Conservation (phyloP, 345 rosid genomes). For the Geranium brycei region DNA sequence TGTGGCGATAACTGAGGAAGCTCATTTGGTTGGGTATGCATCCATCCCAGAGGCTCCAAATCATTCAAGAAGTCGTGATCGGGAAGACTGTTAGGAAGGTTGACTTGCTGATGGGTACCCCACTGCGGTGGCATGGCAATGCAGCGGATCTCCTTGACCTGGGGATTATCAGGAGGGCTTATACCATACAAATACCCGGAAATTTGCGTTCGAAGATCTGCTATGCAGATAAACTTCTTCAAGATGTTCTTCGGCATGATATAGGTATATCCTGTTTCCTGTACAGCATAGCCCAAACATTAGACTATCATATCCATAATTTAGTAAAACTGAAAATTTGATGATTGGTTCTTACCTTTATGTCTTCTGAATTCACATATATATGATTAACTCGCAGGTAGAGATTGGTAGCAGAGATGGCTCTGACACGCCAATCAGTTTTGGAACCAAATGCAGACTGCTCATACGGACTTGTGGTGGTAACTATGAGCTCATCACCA, state of each 20-base stretch:
- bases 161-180: constrained; percentile 95
- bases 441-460: constrained; percentile 84
- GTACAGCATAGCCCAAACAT: constrained; percentile 8
- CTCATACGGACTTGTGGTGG: constrained; percentile 88
- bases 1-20: constrained; percentile 96
- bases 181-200: constrained; percentile 86
- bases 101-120: constrained; percentile 82
- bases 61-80: constrained; percentile 86
- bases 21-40: constrained; percentile 99
- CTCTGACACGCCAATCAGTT: constrained; percentile 99
- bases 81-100: constrained; percentile 78
- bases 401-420: constrained; percentile 95
- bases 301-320: not conserved
- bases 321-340: not conserved
- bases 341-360: constrained; percentile 38
- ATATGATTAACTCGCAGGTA: constrained; percentile 89
- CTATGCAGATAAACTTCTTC: constrained; percentile 95
- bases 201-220: constrained; percentile 85
- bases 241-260: constrained; percentile 94
- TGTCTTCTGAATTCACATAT: constrained; percentile 90
- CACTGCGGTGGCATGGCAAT: constrained; percentile 89
- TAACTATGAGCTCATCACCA: constrained; percentile 85
- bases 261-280: constrained; percentile 92
- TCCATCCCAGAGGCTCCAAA: constrained; percentile 96
- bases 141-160: constrained; percentile 91